phyloP scores from a whole-genome alignment of 768 basidiomycete species.

The Grammothele lineata region DNA sequence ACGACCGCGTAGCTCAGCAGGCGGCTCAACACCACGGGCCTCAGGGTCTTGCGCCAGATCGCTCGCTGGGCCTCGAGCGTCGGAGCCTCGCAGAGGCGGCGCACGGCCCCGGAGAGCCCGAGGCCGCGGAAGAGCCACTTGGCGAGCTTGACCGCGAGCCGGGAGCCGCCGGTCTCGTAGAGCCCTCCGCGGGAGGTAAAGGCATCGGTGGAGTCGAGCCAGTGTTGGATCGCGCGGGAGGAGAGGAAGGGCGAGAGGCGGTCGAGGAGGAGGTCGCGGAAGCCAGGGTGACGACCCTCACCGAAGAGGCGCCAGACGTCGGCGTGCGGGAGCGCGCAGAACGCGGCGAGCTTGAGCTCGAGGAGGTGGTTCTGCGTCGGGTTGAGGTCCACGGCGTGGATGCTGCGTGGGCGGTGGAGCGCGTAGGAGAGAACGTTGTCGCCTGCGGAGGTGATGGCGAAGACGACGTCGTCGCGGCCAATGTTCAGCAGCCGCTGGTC shows the following conservation, averaged over 20 bases:
- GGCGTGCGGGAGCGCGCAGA: constrained; percentile 50
- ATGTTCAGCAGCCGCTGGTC: constrained; percentile 65
- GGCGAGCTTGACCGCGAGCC: constrained; percentile 61
- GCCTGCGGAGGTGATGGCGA: constrained; percentile 74
- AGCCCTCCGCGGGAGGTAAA: constrained; percentile 29
- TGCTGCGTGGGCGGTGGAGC: constrained; percentile 58
- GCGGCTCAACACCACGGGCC: constrained; percentile 55
- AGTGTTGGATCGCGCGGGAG: constrained; percentile 72
- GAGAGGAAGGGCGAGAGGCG: constrained; percentile 65
- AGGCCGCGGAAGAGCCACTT: constrained; percentile 53
- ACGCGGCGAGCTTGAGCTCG: constrained; percentile 72
- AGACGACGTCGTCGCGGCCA: constrained; percentile 56
- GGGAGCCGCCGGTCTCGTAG: constrained; percentile 53
- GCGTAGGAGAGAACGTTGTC: constrained; percentile 82
- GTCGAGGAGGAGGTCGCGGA: constrained; percentile 55
- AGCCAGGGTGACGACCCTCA: constrained; percentile 52
- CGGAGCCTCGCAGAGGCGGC: constrained; percentile 49
- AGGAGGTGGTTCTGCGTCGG: constrained; percentile 75
- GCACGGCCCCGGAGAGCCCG: constrained; percentile 52
- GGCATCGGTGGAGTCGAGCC: constrained; percentile 55
- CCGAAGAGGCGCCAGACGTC: constrained; percentile 72
- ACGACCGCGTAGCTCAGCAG: constrained; percentile 40
- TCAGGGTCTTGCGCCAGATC: constrained; percentile 58
- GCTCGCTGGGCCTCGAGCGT: constrained; percentile 52
- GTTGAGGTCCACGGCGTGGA: constrained; percentile 75